Percentiles rank a stretch among this genome's conserved stretches.
phyloP scores from a whole-genome alignment of 805 yeast species.

The Metahyphopichia silvanorum region DNA sequence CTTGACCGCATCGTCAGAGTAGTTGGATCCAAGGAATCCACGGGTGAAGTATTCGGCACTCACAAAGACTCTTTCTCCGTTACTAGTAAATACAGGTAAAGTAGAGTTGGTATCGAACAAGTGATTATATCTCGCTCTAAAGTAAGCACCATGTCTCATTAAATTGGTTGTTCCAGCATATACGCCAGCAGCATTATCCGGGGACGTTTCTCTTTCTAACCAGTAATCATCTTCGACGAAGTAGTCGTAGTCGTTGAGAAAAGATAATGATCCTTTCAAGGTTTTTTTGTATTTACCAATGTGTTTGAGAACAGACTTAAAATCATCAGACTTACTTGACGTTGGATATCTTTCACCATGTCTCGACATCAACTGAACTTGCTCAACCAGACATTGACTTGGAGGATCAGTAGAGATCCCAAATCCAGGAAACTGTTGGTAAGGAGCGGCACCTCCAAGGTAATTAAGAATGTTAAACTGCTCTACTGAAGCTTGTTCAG shows the following conservation, averaged over 20 bases:
- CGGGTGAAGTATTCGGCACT: conserved; percentile 55
- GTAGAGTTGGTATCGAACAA: conserved; percentile 34
- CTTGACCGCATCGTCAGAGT: conserved; percentile 26
- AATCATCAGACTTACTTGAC: conserved; percentile 21
- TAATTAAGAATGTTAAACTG: conserved; percentile 48
- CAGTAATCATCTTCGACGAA: conserved; percentile 35
- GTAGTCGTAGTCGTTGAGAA: conserved; percentile 53
- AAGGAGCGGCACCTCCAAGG: conserved; percentile 59
- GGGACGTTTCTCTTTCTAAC: conserved; percentile 51
- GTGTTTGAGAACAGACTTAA: conserved; percentile 23
- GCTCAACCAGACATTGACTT: conserved; percentile 53
- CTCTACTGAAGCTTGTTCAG: conserved; percentile 38
- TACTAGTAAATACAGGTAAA: conserved; percentile 54
- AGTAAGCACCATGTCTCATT: conserved; percentile 44
- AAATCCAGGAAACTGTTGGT: conserved; percentile 46
- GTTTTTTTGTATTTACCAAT: conserved; percentile 21
- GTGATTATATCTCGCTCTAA: conserved; percentile 47
- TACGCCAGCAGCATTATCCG: conserved; percentile 39
- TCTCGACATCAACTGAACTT: conserved; percentile 68
- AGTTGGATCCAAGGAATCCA: conserved; percentile 54
- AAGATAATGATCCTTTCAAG: conserved; percentile 49
- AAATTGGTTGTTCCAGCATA: conserved; percentile 54
- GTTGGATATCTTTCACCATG: conserved; percentile 73
- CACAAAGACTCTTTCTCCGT: conserved; percentile 52
- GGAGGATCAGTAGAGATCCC: conserved; percentile 52